Conservation (phyloP, 2,329 filamentous ascomycete genomes). For the Pestalotiopsis sp. region DNA sequence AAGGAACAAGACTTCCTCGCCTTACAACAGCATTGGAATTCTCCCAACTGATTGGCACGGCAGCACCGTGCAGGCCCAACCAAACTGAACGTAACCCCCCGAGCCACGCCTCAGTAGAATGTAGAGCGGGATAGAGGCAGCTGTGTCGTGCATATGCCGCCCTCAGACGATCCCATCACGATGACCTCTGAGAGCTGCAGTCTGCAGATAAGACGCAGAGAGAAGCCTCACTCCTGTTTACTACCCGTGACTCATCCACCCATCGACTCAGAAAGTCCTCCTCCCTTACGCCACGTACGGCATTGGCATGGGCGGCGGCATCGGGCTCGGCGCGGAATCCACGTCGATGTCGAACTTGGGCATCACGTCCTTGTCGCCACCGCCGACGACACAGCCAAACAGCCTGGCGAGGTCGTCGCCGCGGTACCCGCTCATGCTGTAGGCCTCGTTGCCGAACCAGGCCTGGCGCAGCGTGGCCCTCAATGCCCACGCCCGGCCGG, state of each 20-base stretch:
- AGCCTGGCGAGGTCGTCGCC: constrained; percentile 32
- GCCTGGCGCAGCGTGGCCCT: constrained; percentile 25
- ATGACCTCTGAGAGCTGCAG: background rate
- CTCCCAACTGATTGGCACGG: too few relatives aligned
- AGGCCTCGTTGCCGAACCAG: constrained; percentile 26
- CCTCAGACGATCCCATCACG: too few relatives aligned
- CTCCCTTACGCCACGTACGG: background rate
- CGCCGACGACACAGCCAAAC: constrained; percentile 24
- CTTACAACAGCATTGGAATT: too few relatives aligned
- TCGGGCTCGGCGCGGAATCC: constrained; percentile 14
- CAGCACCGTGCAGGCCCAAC: too few relatives aligned
- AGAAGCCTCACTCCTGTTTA: background rate
- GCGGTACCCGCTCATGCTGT: constrained; percentile 30
- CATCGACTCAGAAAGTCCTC: background rate
- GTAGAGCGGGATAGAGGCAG: too few relatives aligned
- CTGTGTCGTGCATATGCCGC: too few relatives aligned
- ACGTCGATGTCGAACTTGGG: constrained; percentile 32
- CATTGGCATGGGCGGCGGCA: background rate
- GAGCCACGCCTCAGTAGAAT: too few relatives aligned
- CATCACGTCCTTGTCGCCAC: constrained; percentile 19
- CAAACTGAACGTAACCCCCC: too few relatives aligned
- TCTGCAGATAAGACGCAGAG: background rate
- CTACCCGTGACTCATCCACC: background rate
- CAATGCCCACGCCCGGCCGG: constrained; percentile 14
- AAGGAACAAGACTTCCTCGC: too few relatives aligned